Base-by-base conservation (phyloP, 1,284 basidiomycete genomes). In the Rhodotorula sp. region DNA sequence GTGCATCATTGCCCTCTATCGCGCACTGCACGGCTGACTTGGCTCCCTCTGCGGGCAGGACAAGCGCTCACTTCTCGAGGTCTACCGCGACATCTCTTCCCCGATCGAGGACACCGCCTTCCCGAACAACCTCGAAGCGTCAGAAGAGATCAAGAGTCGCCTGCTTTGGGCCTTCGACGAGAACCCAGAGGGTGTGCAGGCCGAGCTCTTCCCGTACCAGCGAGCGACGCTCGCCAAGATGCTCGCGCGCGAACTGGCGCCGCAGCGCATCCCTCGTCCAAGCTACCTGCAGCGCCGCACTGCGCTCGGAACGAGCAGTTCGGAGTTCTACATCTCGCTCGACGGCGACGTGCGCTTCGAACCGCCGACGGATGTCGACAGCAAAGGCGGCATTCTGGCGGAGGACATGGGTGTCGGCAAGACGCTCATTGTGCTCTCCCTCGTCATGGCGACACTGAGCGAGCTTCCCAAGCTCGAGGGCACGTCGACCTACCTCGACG, bases 351-450 rank as follows among this genome's bases (percentile, higher is more conserved):
- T 74, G 17, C 58, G 62, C 14, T 60, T 58, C 56, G 52, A 58
- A 14, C 74, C 76, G 10, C 65, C 46, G 7, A 48, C n/a, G n/a
- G 63, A 71, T 12, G 8, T 8, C 19, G 74, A 78, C 44, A 70
- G 76, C 7, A 70, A 68, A 23, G 67, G 67, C 4, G 77, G 76
- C 5, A 75, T 78, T 27, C 70, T 77, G 27, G 81, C 82, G 67
- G 82, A 84, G 60, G 82, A 83, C 53, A 84, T 84, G 83, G 83
- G 83, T 4, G 77, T 79, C 0, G 83, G 83, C 52, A 84, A 84
- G 74, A 83, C 82, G 0, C 72, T 82, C 46, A 83, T 83, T 68
- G 80, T 78, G 45, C 77, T 84, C 25, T 77, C 82, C 0, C 78
- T 83, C 23, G 79, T 84, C 52, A 67, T 81, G 13, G 74, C 81